These are phyloP conservation scores for Symbiodinium natans DNA, from an alignment of 73 alveolate genomes.

Conservation along the genomic window DNA sequence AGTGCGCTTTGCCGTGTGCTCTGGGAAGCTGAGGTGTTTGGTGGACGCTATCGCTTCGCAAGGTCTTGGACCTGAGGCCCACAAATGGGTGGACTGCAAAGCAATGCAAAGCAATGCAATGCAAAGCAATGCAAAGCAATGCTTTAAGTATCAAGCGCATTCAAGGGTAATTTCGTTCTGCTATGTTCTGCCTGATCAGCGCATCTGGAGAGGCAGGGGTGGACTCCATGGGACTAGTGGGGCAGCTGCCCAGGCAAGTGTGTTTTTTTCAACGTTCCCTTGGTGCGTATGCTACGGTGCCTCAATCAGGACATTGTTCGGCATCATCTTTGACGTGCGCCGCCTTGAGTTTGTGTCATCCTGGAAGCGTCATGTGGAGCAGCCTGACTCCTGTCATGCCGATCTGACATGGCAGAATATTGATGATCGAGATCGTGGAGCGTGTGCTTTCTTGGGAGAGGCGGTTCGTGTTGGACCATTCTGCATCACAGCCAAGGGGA, in stretches of 20 bases:
- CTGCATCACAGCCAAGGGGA: too few species aligned
- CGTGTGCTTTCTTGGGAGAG: conserved; percentile 91
- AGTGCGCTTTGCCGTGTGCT: background rate
- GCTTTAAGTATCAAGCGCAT: too few species aligned
- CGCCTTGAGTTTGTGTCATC: background rate
- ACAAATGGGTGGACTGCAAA: background rate
- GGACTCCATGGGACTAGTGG: conserved; percentile 89
- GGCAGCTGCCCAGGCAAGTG: conserved; percentile 73
- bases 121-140: too few species aligned
- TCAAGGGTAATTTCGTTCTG: background rate
- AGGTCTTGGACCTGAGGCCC: conserved; percentile 89
- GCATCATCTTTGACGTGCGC: conserved; percentile 41
- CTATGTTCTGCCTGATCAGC: background rate
- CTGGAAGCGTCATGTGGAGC: too few species aligned
- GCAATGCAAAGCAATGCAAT: background rate
- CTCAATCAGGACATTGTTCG: conserved; percentile 55
- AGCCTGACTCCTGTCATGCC: too few species aligned
- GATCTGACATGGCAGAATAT: conserved; percentile 51
- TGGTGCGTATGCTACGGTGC: too few species aligned
- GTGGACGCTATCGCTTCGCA: conserved; percentile 91
- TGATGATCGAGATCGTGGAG: conserved; percentile 94
- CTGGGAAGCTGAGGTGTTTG: conserved; percentile 10
- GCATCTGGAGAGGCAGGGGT: conserved; percentile 34
- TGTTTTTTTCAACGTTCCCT: background rate
- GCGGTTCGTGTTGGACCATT: background rate